Percentiles rank a stretch among this genome's conserved stretches.
Evolutionary conservation across 2,329 filamentous ascomycete genomes (phyloP).

Genomic region (Cordyceps tenuipes): DNA sequence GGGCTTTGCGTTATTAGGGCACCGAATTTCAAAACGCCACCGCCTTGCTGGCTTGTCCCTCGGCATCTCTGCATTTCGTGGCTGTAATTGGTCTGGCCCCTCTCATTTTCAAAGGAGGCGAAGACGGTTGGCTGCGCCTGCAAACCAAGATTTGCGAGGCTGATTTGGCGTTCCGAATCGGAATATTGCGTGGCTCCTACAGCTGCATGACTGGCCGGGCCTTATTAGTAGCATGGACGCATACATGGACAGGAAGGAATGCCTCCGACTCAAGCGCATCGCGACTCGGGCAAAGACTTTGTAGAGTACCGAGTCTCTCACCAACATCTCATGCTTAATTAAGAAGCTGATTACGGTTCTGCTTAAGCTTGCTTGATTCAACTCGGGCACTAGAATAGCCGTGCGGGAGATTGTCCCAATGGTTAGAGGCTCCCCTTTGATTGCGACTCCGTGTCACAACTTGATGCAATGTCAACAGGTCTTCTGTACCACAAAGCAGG

Average conservation of each 20-base stretch:
- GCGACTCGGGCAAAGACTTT: background rate
- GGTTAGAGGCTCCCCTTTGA: background rate
- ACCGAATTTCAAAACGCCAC: constrained; percentile 4
- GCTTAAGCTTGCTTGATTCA: constrained; percentile 4
- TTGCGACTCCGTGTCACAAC: background rate
- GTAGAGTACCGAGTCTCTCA: background rate
- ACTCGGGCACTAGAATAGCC: background rate
- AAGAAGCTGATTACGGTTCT: background rate
- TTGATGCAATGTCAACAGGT: background rate
- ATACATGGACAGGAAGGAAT: background rate
- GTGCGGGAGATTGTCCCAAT: background rate
- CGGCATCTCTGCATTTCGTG: constrained; percentile 2
- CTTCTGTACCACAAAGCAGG: background rate
- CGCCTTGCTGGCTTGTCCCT: constrained; percentile 7
- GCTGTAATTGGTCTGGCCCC: background rate
- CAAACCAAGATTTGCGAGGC: constrained; percentile 1
- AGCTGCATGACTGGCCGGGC: background rate
- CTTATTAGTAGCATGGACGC: background rate
- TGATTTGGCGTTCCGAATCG: background rate
- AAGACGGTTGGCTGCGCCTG: background rate
- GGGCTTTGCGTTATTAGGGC: constrained; percentile 5
- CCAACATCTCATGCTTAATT: background rate
- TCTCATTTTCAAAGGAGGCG: background rate
- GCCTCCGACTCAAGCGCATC: background rate
- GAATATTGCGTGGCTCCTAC: background rate